Conservation (phyloP, 1,284 basidiomycete species). For the Tetrapyrgos nigripes region DNA sequence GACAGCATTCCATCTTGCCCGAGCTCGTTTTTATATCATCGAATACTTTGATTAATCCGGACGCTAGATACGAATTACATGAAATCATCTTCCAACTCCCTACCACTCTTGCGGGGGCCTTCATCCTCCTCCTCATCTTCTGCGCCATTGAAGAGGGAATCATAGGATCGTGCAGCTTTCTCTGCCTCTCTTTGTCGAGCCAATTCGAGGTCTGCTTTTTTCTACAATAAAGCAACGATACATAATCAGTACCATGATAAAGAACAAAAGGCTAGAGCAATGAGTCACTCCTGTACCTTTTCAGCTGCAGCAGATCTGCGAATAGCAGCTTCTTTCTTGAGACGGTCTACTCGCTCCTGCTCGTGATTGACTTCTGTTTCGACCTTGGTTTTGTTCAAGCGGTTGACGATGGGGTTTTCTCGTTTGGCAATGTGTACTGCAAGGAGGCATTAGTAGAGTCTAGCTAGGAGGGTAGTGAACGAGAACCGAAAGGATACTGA, state of each 20-base stretch:
- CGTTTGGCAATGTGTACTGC: constrained; percentile 82
- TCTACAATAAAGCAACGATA: constrained; percentile 51
- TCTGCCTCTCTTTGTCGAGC: constrained; percentile 73
- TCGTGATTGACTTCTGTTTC: constrained; percentile 92
- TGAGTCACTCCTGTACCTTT: constrained; percentile 3
- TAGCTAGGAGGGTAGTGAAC: neutral
- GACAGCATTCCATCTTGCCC: no score
- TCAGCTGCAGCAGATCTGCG: constrained; percentile 18
- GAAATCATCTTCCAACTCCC: constrained; percentile 20
- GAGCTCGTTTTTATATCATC: no score
- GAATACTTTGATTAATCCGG: no score
- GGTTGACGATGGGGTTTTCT: constrained; percentile 91
- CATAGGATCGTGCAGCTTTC: constrained; percentile 81
- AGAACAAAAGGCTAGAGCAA: neutral
- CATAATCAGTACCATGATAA: no score
- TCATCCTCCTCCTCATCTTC: constrained; percentile 43
- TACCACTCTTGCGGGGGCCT: constrained; percentile 52
- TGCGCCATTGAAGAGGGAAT: constrained; percentile 64
- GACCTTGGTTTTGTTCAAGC: constrained; percentile 93
- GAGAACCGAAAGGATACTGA: constrained; percentile 35
- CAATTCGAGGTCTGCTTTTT: constrained; percentile 75
- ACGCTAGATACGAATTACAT: no score
- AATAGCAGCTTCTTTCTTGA: constrained; percentile 64
- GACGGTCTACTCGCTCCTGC: constrained; percentile 83
- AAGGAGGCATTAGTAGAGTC: no score